Evolutionary conservation across 2,329 filamentous ascomycete genomes (phyloP).

Genomic region (Stachybotrys elegans): DNA sequence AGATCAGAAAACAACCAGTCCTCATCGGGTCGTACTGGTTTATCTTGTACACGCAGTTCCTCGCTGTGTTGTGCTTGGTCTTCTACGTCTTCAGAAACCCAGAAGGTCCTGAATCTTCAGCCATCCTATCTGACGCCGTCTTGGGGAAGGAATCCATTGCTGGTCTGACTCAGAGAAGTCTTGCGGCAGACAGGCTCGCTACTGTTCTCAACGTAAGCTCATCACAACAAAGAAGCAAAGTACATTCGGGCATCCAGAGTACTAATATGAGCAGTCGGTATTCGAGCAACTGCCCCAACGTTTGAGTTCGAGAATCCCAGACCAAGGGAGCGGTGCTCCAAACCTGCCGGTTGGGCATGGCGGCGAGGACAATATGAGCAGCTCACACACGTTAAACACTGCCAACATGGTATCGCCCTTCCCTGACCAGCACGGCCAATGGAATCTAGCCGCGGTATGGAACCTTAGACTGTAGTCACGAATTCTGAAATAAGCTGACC

Average conservation of each 20-base stretch:
- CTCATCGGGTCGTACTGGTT: slow-evolving; percentile 3
- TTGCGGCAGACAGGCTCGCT: slow-evolving; percentile 1
- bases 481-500: neutral
- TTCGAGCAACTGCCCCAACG: neutral
- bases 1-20: slow-evolving; percentile 2
- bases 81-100: neutral
- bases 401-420: neutral
- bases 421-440: neutral
- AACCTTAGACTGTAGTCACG: neutral
- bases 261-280: neutral
- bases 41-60: slow-evolving; percentile 2
- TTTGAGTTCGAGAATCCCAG: neutral
- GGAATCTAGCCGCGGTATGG: neutral
- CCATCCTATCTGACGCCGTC: neutral
- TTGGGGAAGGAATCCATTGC: slow-evolving; percentile 1
- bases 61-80: neutral
- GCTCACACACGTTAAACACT: no score
- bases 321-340: no score
- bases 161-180: slow-evolving; percentile 1
- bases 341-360: neutral
- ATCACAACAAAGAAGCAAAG: neutral
- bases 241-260: neutral
- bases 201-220: neutral
- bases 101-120: neutral
- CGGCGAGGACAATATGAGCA: neutral